phyloP scores from a whole-genome alignment of 805 yeast species.

The Yamadazyma nakazawae region DNA sequence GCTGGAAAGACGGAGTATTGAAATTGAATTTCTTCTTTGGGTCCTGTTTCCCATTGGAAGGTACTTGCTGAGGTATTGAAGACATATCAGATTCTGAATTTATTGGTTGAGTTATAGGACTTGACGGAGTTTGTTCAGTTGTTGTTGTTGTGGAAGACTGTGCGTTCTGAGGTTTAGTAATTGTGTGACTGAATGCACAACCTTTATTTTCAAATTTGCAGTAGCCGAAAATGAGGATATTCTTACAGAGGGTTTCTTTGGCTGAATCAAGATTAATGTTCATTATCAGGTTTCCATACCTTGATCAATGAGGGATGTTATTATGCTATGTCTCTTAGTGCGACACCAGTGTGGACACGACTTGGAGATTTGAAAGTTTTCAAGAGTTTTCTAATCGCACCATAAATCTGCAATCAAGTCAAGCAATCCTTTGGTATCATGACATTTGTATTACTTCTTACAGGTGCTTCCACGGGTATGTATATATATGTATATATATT shows the following conservation, averaged over 20 bases:
- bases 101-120: neutral
- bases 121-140: neutral
- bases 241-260: conserved; percentile 76
- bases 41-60: neutral
- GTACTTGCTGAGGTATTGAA: neutral
- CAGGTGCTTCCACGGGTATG: conserved; percentile 63
- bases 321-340: conserved; percentile 3
- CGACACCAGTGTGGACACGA: conserved; percentile 3
- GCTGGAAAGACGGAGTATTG: conserved; percentile 44
- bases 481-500: conserved; percentile 2
- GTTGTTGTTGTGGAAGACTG: neutral
- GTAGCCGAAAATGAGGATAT: conserved; percentile 79
- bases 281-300: conserved; percentile 15
- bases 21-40: conserved; percentile 29
- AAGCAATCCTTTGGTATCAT: conserved; percentile 3
- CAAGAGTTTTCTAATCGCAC: no score
- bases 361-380: neutral
- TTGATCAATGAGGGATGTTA: conserved; percentile 2
- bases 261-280: conserved; percentile 54
- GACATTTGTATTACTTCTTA: conserved; percentile 40
- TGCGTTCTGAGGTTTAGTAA: conserved; percentile 2
- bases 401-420: neutral
- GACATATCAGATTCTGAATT: neutral
- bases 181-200: conserved; percentile 67
- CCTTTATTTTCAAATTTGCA: conserved; percentile 88